Evolutionary conservation across 176 grass and related monocot species (phyloP).

Genomic region (Aegilops longissima): DNA sequence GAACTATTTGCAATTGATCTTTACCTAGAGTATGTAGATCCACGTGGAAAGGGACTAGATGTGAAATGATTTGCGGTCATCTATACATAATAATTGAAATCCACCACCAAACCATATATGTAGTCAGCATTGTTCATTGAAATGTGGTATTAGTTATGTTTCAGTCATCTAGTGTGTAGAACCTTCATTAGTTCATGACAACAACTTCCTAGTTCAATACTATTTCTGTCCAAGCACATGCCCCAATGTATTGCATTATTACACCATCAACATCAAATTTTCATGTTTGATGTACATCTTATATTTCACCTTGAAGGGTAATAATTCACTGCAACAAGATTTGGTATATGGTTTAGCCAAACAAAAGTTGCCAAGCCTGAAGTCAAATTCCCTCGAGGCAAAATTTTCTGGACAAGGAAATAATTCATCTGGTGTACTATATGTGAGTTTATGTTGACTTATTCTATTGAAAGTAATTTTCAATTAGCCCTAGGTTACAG

Average conservation of each 20-base stretch:
- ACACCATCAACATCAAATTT: background rate
- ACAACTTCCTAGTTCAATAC: background rate
- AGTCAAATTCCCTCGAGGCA: background rate
- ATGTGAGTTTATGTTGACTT: background rate
- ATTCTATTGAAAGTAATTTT: background rate
- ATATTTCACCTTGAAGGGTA: background rate
- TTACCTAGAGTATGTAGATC: background rate
- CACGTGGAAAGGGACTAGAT: background rate
- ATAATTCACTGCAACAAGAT: background rate
- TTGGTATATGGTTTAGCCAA: background rate
- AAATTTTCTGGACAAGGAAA: background rate
- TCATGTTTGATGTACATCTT: background rate
- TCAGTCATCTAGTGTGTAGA: background rate
- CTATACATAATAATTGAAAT: background rate
- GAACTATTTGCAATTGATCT: background rate
- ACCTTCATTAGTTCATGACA: background rate
- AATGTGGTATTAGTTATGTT: background rate
- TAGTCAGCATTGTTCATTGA: background rate
- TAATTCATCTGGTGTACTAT: background rate
- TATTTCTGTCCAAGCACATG: background rate
- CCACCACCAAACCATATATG: background rate
- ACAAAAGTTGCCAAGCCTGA: background rate
- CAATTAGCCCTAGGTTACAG: background rate
- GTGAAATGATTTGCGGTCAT: background rate
- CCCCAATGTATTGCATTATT: background rate